phyloP scores from a whole-genome alignment of 2,329 filamentous ascomycete genomes.

The Cryphonectria japonica region DNA sequence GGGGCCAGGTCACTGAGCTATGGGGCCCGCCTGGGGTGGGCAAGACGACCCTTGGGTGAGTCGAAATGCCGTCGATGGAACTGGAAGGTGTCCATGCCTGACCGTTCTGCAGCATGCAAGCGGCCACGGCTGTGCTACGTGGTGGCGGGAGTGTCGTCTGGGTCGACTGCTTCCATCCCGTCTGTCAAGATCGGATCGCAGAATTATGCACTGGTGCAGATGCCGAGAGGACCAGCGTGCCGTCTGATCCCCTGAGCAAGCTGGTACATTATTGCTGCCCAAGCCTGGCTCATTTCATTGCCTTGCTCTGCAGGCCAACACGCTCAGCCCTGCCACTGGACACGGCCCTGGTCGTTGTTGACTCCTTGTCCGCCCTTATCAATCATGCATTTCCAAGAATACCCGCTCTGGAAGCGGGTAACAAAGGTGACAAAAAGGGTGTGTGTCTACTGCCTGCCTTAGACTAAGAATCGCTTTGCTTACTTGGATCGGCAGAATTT shows the following conservation, averaged over 20 bases:
- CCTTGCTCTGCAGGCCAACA: slow-evolving; percentile 72
- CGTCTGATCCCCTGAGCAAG: slow-evolving; percentile 36
- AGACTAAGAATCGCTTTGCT: slow-evolving; percentile 4
- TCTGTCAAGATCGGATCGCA: slow-evolving; percentile 44
- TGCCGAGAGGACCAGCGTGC: slow-evolving; percentile 16
- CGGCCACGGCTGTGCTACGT: slow-evolving; percentile 65
- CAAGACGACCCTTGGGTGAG: slow-evolving; percentile 82
- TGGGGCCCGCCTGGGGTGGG: slow-evolving; percentile 87
- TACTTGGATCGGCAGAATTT: slow-evolving; percentile 23
- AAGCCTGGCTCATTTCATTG: slow-evolving; percentile 73
- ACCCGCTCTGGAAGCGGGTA: slow-evolving; percentile 42
- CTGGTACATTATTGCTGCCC: slow-evolving; percentile 57
- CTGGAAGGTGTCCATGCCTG: slow-evolving; percentile 6
- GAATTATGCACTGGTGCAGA: slow-evolving; percentile 33
- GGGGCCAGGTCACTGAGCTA: slow-evolving; percentile 81
- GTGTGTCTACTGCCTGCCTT: slow-evolving; percentile 19
- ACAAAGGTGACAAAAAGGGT: slow-evolving; percentile 48
- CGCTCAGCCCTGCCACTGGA: slow-evolving; percentile 62
- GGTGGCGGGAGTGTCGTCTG: slow-evolving; percentile 71
- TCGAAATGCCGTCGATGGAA: slow-evolving; percentile 31
- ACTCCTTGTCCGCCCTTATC: slow-evolving; percentile 76
- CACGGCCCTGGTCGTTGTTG: slow-evolving; percentile 74
- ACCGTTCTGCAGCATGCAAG: slow-evolving; percentile 63
- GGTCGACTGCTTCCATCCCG: slow-evolving; percentile 64
- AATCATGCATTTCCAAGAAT: slow-evolving; percentile 75